These are phyloP conservation scores for Ceratocystis variospora DNA, from an alignment of 2,329 filamentous ascomycete species.

Conservation along the genomic window DNA sequence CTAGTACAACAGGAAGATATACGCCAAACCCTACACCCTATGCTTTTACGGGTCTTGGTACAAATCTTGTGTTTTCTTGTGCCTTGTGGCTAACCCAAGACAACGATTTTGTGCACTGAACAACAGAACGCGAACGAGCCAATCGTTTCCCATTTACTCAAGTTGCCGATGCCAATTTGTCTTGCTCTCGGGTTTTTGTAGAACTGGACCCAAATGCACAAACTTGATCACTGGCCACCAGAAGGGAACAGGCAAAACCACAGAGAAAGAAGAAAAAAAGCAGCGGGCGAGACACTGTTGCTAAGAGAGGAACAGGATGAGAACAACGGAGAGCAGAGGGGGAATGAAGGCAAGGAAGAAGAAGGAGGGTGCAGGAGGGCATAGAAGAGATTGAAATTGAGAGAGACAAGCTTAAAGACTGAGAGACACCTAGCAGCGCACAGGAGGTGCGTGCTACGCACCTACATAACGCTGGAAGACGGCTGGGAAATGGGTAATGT, in stretches of 20 bases:
- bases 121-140: neutral
- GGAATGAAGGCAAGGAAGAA: neutral
- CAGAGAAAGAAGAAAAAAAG: no score
- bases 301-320: neutral
- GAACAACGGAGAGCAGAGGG: neutral
- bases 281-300: neutral
- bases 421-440: neutral
- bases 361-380: neutral
- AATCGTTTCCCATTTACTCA: neutral
- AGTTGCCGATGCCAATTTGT: neutral
- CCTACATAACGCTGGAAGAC: neutral
- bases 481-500: neutral
- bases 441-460: neutral
- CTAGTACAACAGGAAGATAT: neutral
- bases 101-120: neutral
- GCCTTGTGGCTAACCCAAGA: neutral
- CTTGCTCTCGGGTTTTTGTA: neutral
- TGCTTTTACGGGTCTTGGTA: neutral
- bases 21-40: neutral
- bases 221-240: neutral
- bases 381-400: neutral
- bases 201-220: neutral
- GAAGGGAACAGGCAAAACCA: neutral
- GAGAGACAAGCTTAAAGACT: neutral
- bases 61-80: neutral